Percentiles rank a stretch among this genome's conserved stretches.
Conservation (phyloP, 371 early-diverging fungal species). For the Zopfochytrium polystomum region DNA sequence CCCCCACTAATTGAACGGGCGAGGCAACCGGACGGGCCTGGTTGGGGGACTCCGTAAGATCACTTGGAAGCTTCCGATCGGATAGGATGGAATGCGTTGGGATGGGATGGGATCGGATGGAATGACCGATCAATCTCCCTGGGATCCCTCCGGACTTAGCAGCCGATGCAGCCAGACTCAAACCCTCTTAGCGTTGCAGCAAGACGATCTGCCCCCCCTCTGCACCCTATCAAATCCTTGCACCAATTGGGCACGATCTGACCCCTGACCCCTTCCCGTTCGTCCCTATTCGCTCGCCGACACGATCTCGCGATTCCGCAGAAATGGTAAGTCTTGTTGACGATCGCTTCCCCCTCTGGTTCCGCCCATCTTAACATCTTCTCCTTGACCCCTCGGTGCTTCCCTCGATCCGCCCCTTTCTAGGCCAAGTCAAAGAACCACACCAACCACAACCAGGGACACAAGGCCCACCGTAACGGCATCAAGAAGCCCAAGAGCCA, state of each 20-base stretch:
- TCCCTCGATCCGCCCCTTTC: not conserved
- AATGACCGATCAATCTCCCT: not conserved
- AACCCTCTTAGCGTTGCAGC: too few relatives aligned
- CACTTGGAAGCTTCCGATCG: slow-evolving; percentile 1
- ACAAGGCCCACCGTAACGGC: slow-evolving; percentile 94
- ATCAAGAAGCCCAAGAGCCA: slow-evolving; percentile 91
- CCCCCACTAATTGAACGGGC: too few relatives aligned
- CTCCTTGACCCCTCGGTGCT: not conserved
- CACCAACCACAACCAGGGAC: slow-evolving; percentile 99
- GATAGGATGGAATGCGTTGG: not conserved
- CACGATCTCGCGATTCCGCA: too few relatives aligned
- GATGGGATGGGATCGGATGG: not conserved
- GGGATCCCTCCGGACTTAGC: not conserved
- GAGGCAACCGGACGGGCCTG: too few relatives aligned
- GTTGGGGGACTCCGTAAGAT: too few relatives aligned
- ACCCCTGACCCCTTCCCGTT: too few relatives aligned
- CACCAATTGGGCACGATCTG: too few relatives aligned
- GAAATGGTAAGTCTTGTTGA: slow-evolving; percentile 1
- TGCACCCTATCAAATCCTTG: too few relatives aligned
- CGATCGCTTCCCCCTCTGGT: not conserved
- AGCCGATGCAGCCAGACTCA: not conserved
- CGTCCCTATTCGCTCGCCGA: too few relatives aligned
- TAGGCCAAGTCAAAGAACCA: slow-evolving; percentile 78
- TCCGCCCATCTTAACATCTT: not conserved
- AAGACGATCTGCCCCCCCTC: too few relatives aligned